Evolutionary conservation across 148 eudicot genomes (phyloP).

Genomic region (Cornus kousa): DNA sequence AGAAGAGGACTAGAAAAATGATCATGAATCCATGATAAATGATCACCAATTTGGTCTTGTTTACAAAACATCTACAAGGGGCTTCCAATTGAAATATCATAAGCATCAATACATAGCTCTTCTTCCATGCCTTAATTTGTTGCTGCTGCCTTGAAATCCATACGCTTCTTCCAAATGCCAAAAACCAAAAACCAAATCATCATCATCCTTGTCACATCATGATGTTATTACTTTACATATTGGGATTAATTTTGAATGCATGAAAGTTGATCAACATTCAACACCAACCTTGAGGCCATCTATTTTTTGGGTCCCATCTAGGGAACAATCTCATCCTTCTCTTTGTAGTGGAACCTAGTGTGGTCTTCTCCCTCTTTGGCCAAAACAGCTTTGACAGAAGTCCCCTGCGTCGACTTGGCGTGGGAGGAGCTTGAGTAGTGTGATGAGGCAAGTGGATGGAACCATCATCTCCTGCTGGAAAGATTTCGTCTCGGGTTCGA

Average conservation of each 20-base stretch:
- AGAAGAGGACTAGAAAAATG: no score
- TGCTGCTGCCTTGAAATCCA: no score
- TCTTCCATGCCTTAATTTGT: no score
- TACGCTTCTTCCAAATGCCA: not conserved
- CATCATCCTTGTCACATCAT: not conserved
- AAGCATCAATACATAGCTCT: no score
- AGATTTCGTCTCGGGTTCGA: slow-evolving; percentile 29
- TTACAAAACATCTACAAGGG: not conserved
- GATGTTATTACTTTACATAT: not conserved
- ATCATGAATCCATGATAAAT: no score
- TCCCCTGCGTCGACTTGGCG: slow-evolving; percentile 13
- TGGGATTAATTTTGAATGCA: no score
- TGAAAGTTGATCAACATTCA: not conserved
- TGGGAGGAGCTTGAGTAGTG: not conserved
- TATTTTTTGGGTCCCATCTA: slow-evolving; percentile 18
- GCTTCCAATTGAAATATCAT: not conserved
- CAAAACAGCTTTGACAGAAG: slow-evolving; percentile 14
- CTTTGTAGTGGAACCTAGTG: slow-evolving; percentile 14
- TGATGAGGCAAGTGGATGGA: slow-evolving; percentile 4
- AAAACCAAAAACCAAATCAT: no score
- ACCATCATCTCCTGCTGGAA: slow-evolving; percentile 16
- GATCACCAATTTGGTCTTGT: not conserved
- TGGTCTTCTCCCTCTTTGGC: slow-evolving; percentile 9
- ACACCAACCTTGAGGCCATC: slow-evolving; percentile 50
- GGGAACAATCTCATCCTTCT: slow-evolving; percentile 22